phyloP scores from a whole-genome alignment of 2,329 filamentous ascomycete species.

The Fusarium foetens region DNA sequence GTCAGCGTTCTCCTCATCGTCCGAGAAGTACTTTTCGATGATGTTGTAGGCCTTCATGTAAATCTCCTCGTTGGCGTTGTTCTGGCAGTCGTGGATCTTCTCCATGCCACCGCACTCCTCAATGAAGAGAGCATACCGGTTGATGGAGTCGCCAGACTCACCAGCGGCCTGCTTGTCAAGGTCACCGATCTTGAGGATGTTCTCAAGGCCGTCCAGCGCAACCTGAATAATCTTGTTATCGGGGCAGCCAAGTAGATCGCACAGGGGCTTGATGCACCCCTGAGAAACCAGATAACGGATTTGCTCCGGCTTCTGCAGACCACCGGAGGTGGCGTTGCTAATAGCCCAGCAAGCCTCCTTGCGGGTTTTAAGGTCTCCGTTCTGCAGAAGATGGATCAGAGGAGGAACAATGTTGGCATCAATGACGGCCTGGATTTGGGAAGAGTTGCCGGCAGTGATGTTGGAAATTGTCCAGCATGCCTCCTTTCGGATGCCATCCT shows the following conservation, averaged over 20 bases:
- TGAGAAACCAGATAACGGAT: conserved; percentile 93
- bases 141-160: conserved; percentile 81
- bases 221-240: conserved; percentile 99
- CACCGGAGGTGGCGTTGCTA: conserved; percentile 96
- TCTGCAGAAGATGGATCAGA: conserved; percentile 93
- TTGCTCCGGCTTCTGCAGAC: conserved; percentile 98
- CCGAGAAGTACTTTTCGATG: conserved; percentile 99
- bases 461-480: conserved; percentile 99
- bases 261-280: conserved; percentile 97
- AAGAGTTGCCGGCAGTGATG: conserved; percentile 97
- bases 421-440: conserved; percentile 95
- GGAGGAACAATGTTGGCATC: conserved; percentile 97
- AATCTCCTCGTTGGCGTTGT: conserved; percentile 99
- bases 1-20: conserved; percentile 94
- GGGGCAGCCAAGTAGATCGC: conserved; percentile 92
- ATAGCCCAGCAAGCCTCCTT: conserved; percentile 99
- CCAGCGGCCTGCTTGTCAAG: conserved; percentile 94
- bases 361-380: conserved; percentile 98
- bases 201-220: conserved; percentile 95
- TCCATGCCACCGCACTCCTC: conserved; percentile 99
- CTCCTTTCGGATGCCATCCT: conserved; percentile 99
- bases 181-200: conserved; percentile 99
- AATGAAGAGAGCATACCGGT: conserved; percentile 97
- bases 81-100: conserved; percentile 99
- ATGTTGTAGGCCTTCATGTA: conserved; percentile 99